Evolutionary conservation across 2,329 filamentous ascomycete genomes (phyloP), one percentile per base, ranked within the genome.

Genomic region (Ophiostoma triangulosporum): DNA sequence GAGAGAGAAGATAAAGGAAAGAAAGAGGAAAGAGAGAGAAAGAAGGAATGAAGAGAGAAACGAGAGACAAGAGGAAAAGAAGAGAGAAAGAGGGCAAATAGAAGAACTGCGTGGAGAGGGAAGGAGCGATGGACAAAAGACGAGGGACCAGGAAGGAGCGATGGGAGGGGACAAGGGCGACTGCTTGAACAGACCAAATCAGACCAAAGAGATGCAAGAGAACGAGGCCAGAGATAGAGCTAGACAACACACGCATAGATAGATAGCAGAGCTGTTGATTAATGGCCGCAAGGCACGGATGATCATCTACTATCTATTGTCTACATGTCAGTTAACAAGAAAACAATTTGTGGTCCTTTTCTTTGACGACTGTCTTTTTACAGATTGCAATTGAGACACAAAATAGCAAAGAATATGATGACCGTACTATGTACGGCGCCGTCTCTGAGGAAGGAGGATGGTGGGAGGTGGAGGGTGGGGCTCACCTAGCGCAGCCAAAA

Each of bases 1-100:
- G 15, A 52, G 17, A 36, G 12, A 48, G 32, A 33, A 43, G 22
- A 54, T 12, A 59, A 60, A 52, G 54, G 50, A 57, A 56, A 50
- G 29, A 6, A 29, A 7, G 43, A 46, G 12, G 26, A 17, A 31
- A 20, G 26, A 31, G 6, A n/a, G 40, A 46, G 15, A 4, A 4
- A 29, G 9, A 15, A 27, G 22, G 4, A 45, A n/a, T 14, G 12
- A 27, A 15, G 40, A 45, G 22, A 17, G 20, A 50, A 33, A 20
- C n/a, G 20, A 24, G 20, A 27, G 14, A 36, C 20, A 29, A n/a
- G n/a, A 26, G 15, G 26, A 24, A 33, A 43, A n/a, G 52, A 40
- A 26, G 52, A 40, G 26, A 15, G 35, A 31, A 48, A 31, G 46
- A 46, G 31, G 51, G 51, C 26, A 33, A 36, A 36, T 29, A 46